Evolutionary conservation across 495 filamentous ascomycete genomes (phyloP).

Genomic region (Penicillium antarcticum): DNA sequence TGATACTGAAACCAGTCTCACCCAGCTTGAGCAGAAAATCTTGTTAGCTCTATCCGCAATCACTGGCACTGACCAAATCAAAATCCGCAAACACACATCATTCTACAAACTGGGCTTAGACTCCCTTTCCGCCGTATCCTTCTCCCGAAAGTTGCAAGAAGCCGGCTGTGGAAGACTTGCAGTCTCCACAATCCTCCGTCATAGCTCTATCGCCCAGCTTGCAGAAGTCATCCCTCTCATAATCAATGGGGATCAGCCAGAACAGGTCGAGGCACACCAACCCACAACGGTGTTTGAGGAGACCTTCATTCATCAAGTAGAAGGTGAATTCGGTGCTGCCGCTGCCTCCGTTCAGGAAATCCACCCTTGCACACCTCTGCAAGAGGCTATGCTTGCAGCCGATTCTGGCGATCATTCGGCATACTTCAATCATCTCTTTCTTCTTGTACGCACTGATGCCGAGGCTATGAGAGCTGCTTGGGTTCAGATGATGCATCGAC

Average conservation of each 20-base stretch:
- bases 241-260: constrained; percentile 2
- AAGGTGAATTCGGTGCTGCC: constrained; percentile 14
- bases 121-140: constrained; percentile 72
- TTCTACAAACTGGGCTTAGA: constrained; percentile 71
- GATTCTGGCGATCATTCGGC: constrained; percentile 32
- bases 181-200: constrained; percentile 61
- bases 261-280: background rate
- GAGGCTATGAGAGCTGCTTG: constrained; percentile 41
- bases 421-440: constrained; percentile 55
- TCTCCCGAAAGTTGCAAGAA: constrained; percentile 51
- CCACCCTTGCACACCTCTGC: constrained; percentile 76
- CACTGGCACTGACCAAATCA: constrained; percentile 36
- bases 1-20: constrained; percentile 29
- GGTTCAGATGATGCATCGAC: constrained; percentile 48
- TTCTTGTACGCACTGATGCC: constrained; percentile 45
- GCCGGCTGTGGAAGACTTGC: constrained; percentile 41
- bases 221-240: constrained; percentile 29
- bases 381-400: constrained; percentile 75
- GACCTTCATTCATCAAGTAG: constrained; percentile 6
- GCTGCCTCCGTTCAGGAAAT: constrained; percentile 47
- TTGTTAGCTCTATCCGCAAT: constrained; percentile 50
- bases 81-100: constrained; percentile 47
- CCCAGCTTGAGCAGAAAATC: constrained; percentile 37
- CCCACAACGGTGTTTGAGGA: constrained; percentile 9
- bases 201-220: constrained; percentile 57